phyloP scores from a whole-genome alignment of 2,329 filamentous ascomycete genomes.

The Colletotrichum horii region DNA sequence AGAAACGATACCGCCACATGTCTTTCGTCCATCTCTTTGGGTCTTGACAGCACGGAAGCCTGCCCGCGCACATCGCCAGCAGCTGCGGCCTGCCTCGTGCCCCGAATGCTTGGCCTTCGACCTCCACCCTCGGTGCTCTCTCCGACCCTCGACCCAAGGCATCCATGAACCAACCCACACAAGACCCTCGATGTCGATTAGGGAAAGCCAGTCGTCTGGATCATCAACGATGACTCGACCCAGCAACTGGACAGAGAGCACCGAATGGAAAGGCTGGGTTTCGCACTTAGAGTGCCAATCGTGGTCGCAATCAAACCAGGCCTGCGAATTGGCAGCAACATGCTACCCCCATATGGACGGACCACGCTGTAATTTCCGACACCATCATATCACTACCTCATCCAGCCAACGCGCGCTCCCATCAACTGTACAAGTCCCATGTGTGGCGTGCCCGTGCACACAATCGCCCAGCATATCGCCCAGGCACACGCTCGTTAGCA shows the following conservation, averaged over 20 bases:
- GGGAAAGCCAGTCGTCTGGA: neutral
- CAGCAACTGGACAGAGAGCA: conserved; percentile 13
- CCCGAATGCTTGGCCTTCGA: neutral
- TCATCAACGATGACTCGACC: conserved; percentile 3
- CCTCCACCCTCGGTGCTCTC: neutral
- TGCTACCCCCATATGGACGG: neutral
- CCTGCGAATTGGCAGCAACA: conserved; percentile 12
- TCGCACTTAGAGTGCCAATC: neutral
- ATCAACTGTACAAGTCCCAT: neutral
- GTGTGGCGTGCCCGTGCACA: conserved; percentile 23
- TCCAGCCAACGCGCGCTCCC: conserved; percentile 11
- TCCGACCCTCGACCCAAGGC: neutral
- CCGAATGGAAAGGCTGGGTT: neutral
- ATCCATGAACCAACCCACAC: neutral
- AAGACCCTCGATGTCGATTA: neutral
- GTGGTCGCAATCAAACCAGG: conserved; percentile 6
- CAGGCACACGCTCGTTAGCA: conserved; percentile 12
- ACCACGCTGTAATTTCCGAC: conserved; percentile 18
- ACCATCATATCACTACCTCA: conserved; percentile 17
- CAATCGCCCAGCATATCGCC: conserved; percentile 18
- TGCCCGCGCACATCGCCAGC: neutral
- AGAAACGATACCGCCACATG: neutral
- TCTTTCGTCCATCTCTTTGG: neutral
- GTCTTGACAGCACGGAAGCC: neutral
- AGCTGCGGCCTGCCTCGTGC: neutral